phyloP scores from a whole-genome alignment of 805 yeast species.

The Lipomyces orientalis region DNA sequence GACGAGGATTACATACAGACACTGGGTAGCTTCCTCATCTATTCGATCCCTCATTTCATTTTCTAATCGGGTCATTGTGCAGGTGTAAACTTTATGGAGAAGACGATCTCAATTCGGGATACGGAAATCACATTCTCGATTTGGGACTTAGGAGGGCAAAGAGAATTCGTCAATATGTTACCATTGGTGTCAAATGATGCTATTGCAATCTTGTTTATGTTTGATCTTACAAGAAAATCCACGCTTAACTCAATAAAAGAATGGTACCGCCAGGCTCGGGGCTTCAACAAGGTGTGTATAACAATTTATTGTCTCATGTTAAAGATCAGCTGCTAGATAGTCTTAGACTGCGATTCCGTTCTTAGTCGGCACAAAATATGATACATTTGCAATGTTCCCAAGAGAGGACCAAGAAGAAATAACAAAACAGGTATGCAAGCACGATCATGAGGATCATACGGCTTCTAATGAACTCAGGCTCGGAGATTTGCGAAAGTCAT shows the following conservation, averaged over 20 bases:
- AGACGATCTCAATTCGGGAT: conserved; percentile 78
- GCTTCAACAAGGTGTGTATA: conserved; percentile 64
- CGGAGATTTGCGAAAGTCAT: conserved; percentile 85
- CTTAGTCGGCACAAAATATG: conserved; percentile 92
- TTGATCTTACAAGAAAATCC: conserved; percentile 84
- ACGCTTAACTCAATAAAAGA: conserved; percentile 88
- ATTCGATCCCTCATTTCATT: not conserved
- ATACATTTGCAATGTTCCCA: conserved; percentile 77
- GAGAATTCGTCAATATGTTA: conserved; percentile 93
- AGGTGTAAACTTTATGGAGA: conserved; percentile 95
- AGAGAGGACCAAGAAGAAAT: conserved; percentile 82
- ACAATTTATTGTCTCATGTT: not conserved
- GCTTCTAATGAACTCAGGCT: conserved; percentile 48
- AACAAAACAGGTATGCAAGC: conserved; percentile 57
- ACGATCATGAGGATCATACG: not conserved
- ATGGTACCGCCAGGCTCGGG: conserved; percentile 92
- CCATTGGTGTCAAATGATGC: conserved; percentile 92
- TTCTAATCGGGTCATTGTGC: conserved; percentile 41
- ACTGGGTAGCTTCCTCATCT: conserved; percentile 33
- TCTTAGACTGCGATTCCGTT: conserved; percentile 79
- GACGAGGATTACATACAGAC: conserved; percentile 94
- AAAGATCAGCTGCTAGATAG: conserved; percentile 7
- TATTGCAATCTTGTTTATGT: conserved; percentile 86
- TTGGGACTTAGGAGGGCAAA: conserved; percentile 96
- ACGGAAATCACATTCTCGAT: conserved; percentile 89